Percentiles rank a stretch among this genome's conserved stretches.
Evolutionary conservation across 495 filamentous ascomycete genomes (phyloP).

Genomic region (Pseudoneurospora amorphoporcata): DNA sequence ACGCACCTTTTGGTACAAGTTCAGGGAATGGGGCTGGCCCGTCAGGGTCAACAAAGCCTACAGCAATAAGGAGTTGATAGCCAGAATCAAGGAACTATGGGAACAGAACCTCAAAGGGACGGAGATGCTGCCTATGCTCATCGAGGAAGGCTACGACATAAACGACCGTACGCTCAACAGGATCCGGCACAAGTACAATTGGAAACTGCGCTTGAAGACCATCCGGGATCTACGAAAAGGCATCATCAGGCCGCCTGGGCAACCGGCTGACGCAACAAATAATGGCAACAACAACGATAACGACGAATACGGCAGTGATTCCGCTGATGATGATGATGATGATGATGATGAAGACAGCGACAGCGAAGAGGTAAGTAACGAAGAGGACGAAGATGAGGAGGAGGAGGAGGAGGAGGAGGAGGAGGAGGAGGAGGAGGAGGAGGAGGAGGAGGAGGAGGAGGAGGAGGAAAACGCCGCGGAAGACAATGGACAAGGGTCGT

Average conservation of each 20-base stretch:
- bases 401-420: neutral
- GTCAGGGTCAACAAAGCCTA: conserved; percentile 59
- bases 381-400: conserved; percentile 14
- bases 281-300: conserved; percentile 10
- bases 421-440: conserved; percentile 12
- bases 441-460: neutral
- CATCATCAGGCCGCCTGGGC: conserved; percentile 40
- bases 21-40: conserved; percentile 71
- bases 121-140: conserved; percentile 62
- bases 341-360: neutral
- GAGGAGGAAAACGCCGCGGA: neutral
- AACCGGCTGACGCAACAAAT: conserved; percentile 15
- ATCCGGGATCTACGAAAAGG: conserved; percentile 52
- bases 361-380: conserved; percentile 9
- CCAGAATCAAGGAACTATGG: conserved; percentile 66
- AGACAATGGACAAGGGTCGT: neutral
- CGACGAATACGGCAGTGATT: neutral
- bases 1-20: conserved; percentile 62
- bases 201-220: conserved; percentile 44
- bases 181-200: neutral
- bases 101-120: conserved; percentile 56
- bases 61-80: conserved; percentile 54
- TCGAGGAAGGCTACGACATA: conserved; percentile 60
- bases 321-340: neutral
- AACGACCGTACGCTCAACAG: conserved; percentile 50